Evolutionary conservation across 2,329 filamentous ascomycete species (phyloP).

Genomic region (Phaeosphaeriaceae sp.): DNA sequence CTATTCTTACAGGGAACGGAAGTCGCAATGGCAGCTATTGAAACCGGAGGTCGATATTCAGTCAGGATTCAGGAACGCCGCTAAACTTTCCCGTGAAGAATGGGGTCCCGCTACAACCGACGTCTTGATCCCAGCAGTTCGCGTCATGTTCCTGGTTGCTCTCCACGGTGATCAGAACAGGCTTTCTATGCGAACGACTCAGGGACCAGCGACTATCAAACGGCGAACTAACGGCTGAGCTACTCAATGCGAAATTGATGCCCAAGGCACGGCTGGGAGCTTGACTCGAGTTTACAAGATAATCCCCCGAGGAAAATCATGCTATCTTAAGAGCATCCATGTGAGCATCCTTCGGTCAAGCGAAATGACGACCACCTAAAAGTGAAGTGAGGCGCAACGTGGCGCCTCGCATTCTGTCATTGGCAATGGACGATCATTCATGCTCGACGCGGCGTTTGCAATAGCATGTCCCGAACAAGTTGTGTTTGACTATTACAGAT

Average conservation of each 20-base stretch:
- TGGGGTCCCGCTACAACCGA: constrained; percentile 3
- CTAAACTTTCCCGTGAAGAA: constrained; percentile 10
- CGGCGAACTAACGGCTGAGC: constrained; percentile 8
- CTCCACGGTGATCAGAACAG: constrained; percentile 14
- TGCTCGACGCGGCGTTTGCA: constrained; percentile 1
- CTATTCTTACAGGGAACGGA: constrained; percentile 1
- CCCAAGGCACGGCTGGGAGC: constrained; percentile 3
- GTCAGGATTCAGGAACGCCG: constrained; percentile 1
- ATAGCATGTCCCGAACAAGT: neutral
- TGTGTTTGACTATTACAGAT: constrained; percentile 3
- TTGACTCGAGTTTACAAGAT: constrained; percentile 9
- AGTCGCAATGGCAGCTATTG: constrained; percentile 14
- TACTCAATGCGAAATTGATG: constrained; percentile 8
- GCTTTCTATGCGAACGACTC: constrained; percentile 16
- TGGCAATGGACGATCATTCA: constrained; percentile 7
- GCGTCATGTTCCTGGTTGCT: constrained; percentile 1
- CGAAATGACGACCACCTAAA: constrained; percentile 1
- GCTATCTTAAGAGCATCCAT: neutral
- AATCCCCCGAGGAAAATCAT: constrained; percentile 6
- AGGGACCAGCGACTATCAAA: constrained; percentile 14
- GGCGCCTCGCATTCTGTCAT: neutral
- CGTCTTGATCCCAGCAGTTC: constrained; percentile 12
- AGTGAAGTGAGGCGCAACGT: constrained; percentile 3
- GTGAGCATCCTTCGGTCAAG: neutral
- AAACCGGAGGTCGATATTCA: constrained; percentile 14